phyloP scores from a whole-genome alignment of 2,329 filamentous ascomycete genomes.

The Allantophomopsis cytisporea region DNA sequence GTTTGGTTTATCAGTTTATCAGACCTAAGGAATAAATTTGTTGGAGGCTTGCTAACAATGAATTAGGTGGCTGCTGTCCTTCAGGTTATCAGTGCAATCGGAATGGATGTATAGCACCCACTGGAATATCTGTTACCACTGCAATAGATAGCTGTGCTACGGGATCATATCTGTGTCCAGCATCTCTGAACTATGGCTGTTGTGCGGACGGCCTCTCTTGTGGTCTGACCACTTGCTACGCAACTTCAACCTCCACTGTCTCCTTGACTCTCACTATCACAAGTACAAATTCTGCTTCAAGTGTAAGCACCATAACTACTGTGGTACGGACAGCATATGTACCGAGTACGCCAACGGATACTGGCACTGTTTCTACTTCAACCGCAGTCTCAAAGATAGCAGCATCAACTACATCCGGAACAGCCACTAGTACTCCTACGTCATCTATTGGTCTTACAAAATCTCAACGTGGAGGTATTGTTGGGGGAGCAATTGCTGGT shows the following conservation, averaged over 20 bases:
- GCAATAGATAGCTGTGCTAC: constrained; percentile 22
- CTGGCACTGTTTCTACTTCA: constrained; percentile 23
- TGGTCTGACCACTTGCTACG: constrained; percentile 31
- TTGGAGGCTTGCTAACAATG: background rate
- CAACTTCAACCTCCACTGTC: constrained; percentile 29
- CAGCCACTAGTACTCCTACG: constrained; percentile 20
- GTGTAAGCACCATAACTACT: constrained; percentile 24
- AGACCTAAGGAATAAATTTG: background rate
- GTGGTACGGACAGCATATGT: constrained; percentile 8
- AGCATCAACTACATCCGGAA: constrained; percentile 3
- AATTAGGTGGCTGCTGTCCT: constrained; percentile 29
- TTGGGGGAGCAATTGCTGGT: constrained; percentile 34
- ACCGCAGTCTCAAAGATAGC: constrained; percentile 18
- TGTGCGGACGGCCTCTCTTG: constrained; percentile 36
- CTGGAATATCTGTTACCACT: constrained; percentile 24
- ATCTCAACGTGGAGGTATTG: constrained; percentile 35
- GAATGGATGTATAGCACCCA: constrained; percentile 27
- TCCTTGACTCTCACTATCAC: constrained; percentile 29
- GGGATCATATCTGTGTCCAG: constrained; percentile 32
- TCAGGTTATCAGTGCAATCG: constrained; percentile 28
- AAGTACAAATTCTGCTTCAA: constrained; percentile 26
- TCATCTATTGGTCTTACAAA: constrained; percentile 10
- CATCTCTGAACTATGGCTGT: constrained; percentile 36
- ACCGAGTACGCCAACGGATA: constrained; percentile 3
- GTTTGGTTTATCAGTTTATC: constrained; percentile 2